Conservation (phyloP, 83 land plant genomes). For the Thuja plicata region DNA sequence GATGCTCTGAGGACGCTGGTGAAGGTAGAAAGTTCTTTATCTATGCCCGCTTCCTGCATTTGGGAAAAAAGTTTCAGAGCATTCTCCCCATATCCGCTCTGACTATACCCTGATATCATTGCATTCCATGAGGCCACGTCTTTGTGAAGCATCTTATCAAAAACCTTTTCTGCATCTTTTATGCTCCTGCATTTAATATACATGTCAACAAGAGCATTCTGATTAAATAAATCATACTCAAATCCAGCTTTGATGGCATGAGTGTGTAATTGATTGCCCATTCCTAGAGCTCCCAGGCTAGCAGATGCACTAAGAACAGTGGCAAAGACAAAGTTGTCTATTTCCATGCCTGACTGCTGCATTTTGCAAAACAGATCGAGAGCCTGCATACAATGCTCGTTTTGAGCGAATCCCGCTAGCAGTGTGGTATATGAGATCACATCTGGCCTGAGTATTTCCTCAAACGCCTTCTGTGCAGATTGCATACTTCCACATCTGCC, state of each 20-base stretch:
- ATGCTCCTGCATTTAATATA: neutral
- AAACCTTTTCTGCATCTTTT: slow-evolving; percentile 5
- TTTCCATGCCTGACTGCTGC: neutral
- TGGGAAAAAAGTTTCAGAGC: slow-evolving; percentile 5
- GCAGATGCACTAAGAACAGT: slow-evolving; percentile 3
- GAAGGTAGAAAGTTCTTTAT: slow-evolving; percentile 34
- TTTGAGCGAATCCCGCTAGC: slow-evolving; percentile 4
- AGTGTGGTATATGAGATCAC: slow-evolving; percentile 9
- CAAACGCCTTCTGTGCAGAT: slow-evolving; percentile 8
- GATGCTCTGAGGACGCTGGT: slow-evolving; percentile 56
- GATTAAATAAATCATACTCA: neutral
- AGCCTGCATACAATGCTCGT: neutral
- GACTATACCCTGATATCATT: slow-evolving; percentile 8
- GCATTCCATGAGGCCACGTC: slow-evolving; percentile 6
- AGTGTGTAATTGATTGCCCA: slow-evolving; percentile 4
- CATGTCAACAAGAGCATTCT: slow-evolving; percentile 14
- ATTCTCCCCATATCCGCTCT: slow-evolving; percentile 7
- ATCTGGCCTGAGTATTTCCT: slow-evolving; percentile 4
- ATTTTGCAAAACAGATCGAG: neutral
- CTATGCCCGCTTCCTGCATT: neutral
- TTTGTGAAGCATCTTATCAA: slow-evolving; percentile 13
- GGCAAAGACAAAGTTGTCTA: slow-evolving; percentile 3
- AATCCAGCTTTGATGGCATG: slow-evolving; percentile 12
- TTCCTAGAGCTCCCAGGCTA: neutral
- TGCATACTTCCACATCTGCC: slow-evolving; percentile 4